Evolutionary conservation across 2,329 filamentous ascomycete genomes (phyloP).

Genomic region (Ascochyta koolunga): DNA sequence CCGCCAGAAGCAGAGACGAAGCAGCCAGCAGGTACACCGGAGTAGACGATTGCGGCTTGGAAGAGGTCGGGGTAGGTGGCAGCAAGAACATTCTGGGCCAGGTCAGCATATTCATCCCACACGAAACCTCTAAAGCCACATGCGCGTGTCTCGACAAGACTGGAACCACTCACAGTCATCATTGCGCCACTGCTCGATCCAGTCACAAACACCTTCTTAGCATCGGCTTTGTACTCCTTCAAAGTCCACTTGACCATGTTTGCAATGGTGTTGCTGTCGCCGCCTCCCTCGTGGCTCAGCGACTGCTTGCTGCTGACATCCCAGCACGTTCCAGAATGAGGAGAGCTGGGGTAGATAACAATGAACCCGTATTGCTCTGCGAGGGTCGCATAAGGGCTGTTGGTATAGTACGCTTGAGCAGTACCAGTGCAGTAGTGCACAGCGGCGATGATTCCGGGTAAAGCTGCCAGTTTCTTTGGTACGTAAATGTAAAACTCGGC

Average conservation of each 20-base stretch:
- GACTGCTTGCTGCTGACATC: conserved; percentile 62
- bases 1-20: conserved; percentile 53
- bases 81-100: conserved; percentile 52
- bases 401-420: conserved; percentile 56
- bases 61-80: conserved; percentile 63
- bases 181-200: conserved; percentile 62
- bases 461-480: conserved; percentile 51
- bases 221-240: conserved; percentile 58
- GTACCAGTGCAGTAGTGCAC: conserved; percentile 64
- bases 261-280: conserved; percentile 62
- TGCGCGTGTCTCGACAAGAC: neutral
- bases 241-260: conserved; percentile 66
- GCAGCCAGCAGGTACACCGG: conserved; percentile 62
- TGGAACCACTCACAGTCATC: conserved; percentile 54
- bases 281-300: conserved; percentile 63
- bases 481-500: conserved; percentile 62
- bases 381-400: conserved; percentile 60
- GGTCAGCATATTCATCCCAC: conserved; percentile 3
- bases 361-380: conserved; percentile 65
- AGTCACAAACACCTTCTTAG: conserved; percentile 60
- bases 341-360: conserved; percentile 63
- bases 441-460: conserved; percentile 61
- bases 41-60: conserved; percentile 58
- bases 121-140: neutral
- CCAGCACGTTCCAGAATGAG: conserved; percentile 62